Conservation (phyloP, 305 asterid genomes). For the Rubia balearica region DNA sequence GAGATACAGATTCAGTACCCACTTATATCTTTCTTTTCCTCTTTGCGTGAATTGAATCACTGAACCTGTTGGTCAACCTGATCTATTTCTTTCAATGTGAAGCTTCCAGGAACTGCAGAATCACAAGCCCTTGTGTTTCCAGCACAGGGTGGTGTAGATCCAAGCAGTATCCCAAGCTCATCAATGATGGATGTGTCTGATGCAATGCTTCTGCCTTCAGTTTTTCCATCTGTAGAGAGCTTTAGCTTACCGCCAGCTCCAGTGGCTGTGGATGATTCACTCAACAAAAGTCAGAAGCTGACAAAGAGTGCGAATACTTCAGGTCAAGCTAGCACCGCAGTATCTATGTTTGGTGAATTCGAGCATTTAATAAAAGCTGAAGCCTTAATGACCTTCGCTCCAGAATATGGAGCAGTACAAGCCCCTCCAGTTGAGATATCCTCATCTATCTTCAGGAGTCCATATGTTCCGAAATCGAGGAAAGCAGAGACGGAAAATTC, state of each 20-base stretch:
- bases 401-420: constrained; percentile 93
- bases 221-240: constrained; percentile 63
- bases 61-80: constrained; percentile 14
- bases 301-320: constrained; percentile 36
- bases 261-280: constrained; percentile 52
- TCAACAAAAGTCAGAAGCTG: constrained; percentile 57
- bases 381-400: constrained; percentile 95
- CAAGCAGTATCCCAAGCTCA: constrained; percentile 70
- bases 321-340: constrained; percentile 40
- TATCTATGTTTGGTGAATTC: constrained; percentile 59
- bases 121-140: constrained; percentile 55
- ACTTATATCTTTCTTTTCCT: background rate
- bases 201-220: constrained; percentile 69
- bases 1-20: background rate
- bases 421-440: constrained; percentile 59
- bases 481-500: constrained; percentile 78
- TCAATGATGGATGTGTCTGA: constrained; percentile 83
- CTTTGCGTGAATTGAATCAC: background rate
- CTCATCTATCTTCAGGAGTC: constrained; percentile 69
- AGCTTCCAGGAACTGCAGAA: constrained; percentile 98
- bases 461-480: constrained; percentile 79
- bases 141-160: constrained; percentile 70
- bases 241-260: constrained; percentile 57
- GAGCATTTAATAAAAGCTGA: constrained; percentile 92
- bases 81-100: constrained; percentile 36